Conservation (phyloP, 371 early-diverging fungal species). For the Scutellospora calospora region DNA sequence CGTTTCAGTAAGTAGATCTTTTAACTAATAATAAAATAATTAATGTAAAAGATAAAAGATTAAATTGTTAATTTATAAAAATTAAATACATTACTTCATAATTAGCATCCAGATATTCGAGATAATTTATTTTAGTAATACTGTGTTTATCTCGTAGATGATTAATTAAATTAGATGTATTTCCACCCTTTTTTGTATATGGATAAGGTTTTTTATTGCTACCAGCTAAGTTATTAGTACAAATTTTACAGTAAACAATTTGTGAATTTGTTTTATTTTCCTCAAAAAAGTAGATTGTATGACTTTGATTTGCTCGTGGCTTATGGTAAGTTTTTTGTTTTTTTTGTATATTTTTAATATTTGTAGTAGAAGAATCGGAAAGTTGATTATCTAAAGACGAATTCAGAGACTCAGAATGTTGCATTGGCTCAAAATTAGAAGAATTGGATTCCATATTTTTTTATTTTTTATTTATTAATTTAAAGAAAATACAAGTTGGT, state of each 20-base stretch:
- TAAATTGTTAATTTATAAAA: not conserved
- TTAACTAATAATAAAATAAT: not conserved
- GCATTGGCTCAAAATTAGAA: too few relatives aligned
- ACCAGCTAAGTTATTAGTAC: too few relatives aligned
- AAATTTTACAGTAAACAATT: not conserved
- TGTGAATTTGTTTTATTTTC: not conserved
- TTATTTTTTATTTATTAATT: too few relatives aligned
- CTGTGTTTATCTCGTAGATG: constrained; percentile 1
- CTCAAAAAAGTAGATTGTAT: not conserved
- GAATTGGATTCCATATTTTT: too few relatives aligned
- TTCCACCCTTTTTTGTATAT: not conserved
- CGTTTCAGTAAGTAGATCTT: not conserved
- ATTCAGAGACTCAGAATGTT: too few relatives aligned
- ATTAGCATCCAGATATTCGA: not conserved
- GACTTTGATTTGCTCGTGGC: not conserved
- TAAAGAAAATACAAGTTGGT: too few relatives aligned
- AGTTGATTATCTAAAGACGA: too few relatives aligned
- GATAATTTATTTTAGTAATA: not conserved
- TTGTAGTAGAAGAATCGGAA: too few relatives aligned
- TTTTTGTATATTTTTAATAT: too few relatives aligned
- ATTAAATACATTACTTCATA: not conserved
- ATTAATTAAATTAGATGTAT: not conserved
- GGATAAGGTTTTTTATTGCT: not conserved
- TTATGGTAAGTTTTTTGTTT: too few relatives aligned
- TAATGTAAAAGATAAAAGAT: not conserved